A percentile compares a stretch with the other conserved stretches of the same genome.
Evolutionary conservation across 2,329 filamentous ascomycete genomes (phyloP).

Genomic region (Parascedosporium putredinis): DNA sequence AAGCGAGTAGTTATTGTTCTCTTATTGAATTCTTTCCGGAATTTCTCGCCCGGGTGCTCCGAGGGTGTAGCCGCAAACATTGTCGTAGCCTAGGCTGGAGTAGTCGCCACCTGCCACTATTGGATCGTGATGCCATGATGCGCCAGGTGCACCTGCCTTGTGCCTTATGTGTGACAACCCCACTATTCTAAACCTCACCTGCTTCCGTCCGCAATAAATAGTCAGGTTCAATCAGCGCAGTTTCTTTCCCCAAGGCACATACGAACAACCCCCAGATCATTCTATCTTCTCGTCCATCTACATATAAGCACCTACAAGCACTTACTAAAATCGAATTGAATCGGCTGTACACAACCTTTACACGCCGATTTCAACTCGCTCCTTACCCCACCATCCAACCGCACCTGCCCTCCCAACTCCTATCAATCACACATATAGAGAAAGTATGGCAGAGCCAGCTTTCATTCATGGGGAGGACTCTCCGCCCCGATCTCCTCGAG

Average conservation of each 20-base stretch:
- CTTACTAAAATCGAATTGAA: no score
- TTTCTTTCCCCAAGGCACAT: not conserved
- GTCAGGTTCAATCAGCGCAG: not conserved
- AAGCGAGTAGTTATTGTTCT: no score
- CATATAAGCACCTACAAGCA: no score
- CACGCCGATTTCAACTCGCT: no score
- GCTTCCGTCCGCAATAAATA: not conserved
- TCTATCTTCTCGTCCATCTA: not conserved
- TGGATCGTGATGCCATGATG: not conserved
- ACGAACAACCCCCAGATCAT: not conserved
- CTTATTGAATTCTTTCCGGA: not conserved
- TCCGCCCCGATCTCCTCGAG: conserved; percentile 41
- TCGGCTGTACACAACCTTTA: no score
- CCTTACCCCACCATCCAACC: no score
- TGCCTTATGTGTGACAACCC: not conserved
- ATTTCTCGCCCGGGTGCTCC: not conserved
- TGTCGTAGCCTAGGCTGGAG: not conserved
- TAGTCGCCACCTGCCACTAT: not conserved
- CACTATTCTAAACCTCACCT: not conserved
- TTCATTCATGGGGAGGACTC: conserved; percentile 25
- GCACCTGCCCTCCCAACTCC: not conserved
- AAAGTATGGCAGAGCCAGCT: not conserved
- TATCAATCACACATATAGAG: not conserved
- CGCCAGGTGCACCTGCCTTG: not conserved
- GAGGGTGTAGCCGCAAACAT: not conserved